These are phyloP conservation scores for Mesembryanthemum crystallinum DNA, from an alignment of 148 eudicot species.

Conservation along the genomic window DNA sequence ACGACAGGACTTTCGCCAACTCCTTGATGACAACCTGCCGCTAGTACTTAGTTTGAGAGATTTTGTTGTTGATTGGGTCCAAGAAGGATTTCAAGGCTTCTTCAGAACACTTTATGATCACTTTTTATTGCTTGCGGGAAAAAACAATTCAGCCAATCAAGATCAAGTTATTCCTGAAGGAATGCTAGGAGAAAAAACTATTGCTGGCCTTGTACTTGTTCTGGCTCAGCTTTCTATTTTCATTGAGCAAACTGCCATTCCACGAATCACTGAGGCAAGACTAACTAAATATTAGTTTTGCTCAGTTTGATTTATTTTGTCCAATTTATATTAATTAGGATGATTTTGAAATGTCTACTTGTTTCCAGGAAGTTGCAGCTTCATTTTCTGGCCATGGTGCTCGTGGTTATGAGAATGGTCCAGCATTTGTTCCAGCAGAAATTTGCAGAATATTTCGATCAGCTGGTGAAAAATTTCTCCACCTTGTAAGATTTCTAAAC, in stretches of 20 bases:
- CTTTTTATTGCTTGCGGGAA: constrained; percentile 72
- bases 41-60: constrained; percentile 64
- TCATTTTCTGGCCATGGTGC: constrained; percentile 84
- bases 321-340: not conserved
- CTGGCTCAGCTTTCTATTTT: constrained; percentile 77
- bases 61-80: constrained; percentile 73
- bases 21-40: constrained; percentile 73
- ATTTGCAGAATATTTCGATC: constrained; percentile 79
- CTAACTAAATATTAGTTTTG: constrained; percentile 15
- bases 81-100: constrained; percentile 91
- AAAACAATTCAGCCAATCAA: constrained; percentile 42
- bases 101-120: constrained; percentile 64
- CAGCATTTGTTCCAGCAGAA: constrained; percentile 92
- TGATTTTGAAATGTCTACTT: constrained; percentile 1
- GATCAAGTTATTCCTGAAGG: constrained; percentile 43
- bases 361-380: constrained; percentile 76
- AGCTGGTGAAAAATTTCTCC: constrained; percentile 83
- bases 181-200: constrained; percentile 56
- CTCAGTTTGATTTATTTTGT: constrained; percentile 5
- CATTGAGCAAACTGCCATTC: constrained; percentile 87
- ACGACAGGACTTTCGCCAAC: constrained; percentile 67
- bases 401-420: constrained; percentile 73
- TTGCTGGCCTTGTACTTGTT: constrained; percentile 86
- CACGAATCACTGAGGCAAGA: constrained; percentile 92
- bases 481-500: constrained; percentile 52